Conservation (phyloP, 139 green algal genomes). For the Chlorella vulgaris region DNA sequence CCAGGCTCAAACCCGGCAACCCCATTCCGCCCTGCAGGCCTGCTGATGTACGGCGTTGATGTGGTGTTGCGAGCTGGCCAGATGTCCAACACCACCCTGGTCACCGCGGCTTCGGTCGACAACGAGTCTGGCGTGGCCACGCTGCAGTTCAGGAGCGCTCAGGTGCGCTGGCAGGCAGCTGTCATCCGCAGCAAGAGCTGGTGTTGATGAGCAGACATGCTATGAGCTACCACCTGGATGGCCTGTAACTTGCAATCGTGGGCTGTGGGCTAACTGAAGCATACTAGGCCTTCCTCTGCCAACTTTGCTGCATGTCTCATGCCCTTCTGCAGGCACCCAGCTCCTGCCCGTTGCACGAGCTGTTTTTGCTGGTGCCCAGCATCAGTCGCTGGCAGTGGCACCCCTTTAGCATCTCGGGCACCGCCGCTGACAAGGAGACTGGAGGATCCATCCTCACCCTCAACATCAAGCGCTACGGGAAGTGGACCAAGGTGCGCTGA, state of each 20-base stretch:
- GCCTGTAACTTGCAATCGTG: not conserved
- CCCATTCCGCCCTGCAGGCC: conserved; percentile 9
- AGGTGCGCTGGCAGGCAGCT: conserved; percentile 22
- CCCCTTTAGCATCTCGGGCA: conserved; percentile 41
- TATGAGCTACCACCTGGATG: not conserved
- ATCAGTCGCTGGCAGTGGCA: conserved; percentile 53
- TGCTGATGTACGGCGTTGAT: conserved; percentile 46
- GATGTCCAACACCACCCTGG: conserved; percentile 30
- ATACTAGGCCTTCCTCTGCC: not conserved
- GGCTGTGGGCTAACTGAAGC: not conserved
- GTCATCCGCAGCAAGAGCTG: no score
- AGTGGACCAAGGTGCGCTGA: conserved; percentile 34
- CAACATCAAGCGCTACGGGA: conserved; percentile 46
- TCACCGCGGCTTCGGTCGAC: conserved; percentile 13
- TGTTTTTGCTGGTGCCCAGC: conserved; percentile 41
- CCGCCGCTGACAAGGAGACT: not conserved
- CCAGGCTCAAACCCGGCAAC: not conserved
- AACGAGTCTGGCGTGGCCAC: conserved; percentile 8
- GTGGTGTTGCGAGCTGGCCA: conserved; percentile 38
- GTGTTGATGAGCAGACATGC: no score
- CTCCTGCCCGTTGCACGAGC: conserved; percentile 29
- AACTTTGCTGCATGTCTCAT: not conserved
- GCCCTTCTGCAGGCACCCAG: conserved; percentile 15
- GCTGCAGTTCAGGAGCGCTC: conserved; percentile 17
- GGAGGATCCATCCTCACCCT: conserved; percentile 13